A percentile compares a stretch with the other conserved stretches of the same genome.
Conservation (phyloP, 352 stramenopile species). For the Globisporangium takayamanum region DNA sequence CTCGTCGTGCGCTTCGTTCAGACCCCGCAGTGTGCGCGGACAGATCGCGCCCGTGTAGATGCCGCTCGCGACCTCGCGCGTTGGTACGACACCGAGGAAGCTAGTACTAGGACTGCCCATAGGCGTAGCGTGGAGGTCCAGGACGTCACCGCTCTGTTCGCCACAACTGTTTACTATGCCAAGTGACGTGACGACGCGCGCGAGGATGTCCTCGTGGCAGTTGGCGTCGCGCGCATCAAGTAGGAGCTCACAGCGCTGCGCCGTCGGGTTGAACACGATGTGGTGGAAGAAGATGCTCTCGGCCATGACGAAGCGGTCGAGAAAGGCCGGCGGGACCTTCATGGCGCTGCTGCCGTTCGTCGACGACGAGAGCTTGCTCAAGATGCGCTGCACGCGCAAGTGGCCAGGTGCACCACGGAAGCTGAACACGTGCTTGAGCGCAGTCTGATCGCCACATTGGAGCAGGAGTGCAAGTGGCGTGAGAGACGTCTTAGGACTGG, state of each 20-base stretch:
- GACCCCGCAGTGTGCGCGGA: slow-evolving; percentile 23
- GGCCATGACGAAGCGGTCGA: slow-evolving; percentile 45
- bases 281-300: slow-evolving; percentile 81
- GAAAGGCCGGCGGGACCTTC: slow-evolving; percentile 44
- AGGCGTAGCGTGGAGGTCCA: slow-evolving; percentile 3
- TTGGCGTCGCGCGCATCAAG: slow-evolving; percentile 37
- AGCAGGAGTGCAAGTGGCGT: slow-evolving; percentile 1
- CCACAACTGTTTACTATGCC: slow-evolving; percentile 19
- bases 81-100: slow-evolving; percentile 34
- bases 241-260: slow-evolving; percentile 44
- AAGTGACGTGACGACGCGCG: slow-evolving; percentile 29
- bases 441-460: slow-evolving; percentile 33
- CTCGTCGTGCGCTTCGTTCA: slow-evolving; percentile 1
- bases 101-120: slow-evolving; percentile 14
- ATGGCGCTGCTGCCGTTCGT: slow-evolving; percentile 14
- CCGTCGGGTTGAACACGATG: slow-evolving; percentile 55
- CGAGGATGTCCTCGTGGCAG: slow-evolving; percentile 46
- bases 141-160: not conserved
- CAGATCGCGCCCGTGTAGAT: slow-evolving; percentile 43
- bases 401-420: slow-evolving; percentile 51
- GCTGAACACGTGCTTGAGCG: slow-evolving; percentile 67
- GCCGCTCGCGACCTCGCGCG: slow-evolving; percentile 29
- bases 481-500: not conserved
- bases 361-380: slow-evolving; percentile 49
- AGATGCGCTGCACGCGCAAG: slow-evolving; percentile 51